Evolutionary conservation across 1,284 basidiomycete genomes (phyloP).

Genomic region (Veloboletus limbatus): DNA sequence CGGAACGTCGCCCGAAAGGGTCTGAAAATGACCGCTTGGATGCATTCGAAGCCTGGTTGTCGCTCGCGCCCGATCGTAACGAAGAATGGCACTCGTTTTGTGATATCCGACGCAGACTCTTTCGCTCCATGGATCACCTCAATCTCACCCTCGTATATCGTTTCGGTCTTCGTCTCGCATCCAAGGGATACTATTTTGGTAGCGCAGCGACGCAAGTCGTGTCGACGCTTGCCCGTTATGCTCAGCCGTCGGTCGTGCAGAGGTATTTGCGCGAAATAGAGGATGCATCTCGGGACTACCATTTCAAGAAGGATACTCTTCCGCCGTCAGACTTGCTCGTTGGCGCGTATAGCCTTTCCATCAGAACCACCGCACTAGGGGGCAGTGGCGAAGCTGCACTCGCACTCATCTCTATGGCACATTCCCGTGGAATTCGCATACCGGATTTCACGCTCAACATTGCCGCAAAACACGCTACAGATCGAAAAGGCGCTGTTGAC

Average conservation of each 20-base stretch:
- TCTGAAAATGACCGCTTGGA: conserved; percentile 14
- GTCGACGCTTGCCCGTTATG: conserved; percentile 26
- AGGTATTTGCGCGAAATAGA: conserved; percentile 25
- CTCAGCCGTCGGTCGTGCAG: conserved; percentile 15
- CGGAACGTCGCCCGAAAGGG: conserved; percentile 4
- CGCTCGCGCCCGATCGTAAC: conserved; percentile 25
- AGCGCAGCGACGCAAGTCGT: conserved; percentile 20
- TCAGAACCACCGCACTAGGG: conserved; percentile 24
- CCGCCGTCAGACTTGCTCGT: conserved; percentile 11
- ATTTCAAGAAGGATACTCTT: background rate
- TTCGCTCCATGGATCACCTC: conserved; percentile 28
- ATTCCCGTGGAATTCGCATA: conserved; percentile 14
- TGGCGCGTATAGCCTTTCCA: conserved; percentile 18
- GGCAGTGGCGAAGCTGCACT: conserved; percentile 22
- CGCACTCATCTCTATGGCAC: conserved; percentile 19
- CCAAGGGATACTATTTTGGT: conserved; percentile 27
- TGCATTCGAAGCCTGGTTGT: conserved; percentile 27
- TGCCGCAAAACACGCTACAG: conserved; percentile 15
- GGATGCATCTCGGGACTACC: conserved; percentile 10
- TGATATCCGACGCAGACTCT: conserved; percentile 25
- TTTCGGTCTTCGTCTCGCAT: conserved; percentile 28
- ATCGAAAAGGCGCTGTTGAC: conserved; percentile 9
- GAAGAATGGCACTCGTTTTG: conserved; percentile 20
- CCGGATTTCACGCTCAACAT: conserved; percentile 29
- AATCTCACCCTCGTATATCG: conserved; percentile 25